Evolutionary conservation across 164 flowering plant species (phyloP).

Genomic region (Umbilicus rupestris): DNA sequence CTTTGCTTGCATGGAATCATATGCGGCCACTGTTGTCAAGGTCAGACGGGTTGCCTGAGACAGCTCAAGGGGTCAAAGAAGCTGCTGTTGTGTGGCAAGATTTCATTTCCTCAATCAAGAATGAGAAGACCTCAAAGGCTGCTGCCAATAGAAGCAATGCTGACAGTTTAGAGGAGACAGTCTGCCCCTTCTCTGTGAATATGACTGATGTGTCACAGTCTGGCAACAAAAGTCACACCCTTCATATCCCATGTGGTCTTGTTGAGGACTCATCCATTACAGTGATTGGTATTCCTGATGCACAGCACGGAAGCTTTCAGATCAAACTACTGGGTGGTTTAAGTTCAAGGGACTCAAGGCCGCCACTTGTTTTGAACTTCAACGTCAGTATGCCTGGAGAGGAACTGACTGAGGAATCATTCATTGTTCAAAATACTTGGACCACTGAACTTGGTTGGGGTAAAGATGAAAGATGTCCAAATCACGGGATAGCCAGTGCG

Average conservation of each 20-base stretch:
- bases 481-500: slow-evolving; percentile 26
- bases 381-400: slow-evolving; percentile 56
- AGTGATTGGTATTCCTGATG: slow-evolving; percentile 60
- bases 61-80: slow-evolving; percentile 72
- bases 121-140: slow-evolving; percentile 23
- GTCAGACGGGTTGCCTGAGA: slow-evolving; percentile 67
- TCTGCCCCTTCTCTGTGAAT: slow-evolving; percentile 49
- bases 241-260: slow-evolving; percentile 78
- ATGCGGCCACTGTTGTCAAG: slow-evolving; percentile 52
- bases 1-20: slow-evolving; percentile 48
- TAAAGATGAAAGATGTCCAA: slow-evolving; percentile 62
- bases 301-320: slow-evolving; percentile 37
- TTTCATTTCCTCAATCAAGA: slow-evolving; percentile 30
- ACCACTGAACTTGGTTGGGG: slow-evolving; percentile 69
- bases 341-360: slow-evolving; percentile 32
- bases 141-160: slow-evolving; percentile 3
- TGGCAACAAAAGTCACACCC: slow-evolving; percentile 20
- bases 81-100: slow-evolving; percentile 68
- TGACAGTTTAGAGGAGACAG: slow-evolving; percentile 14
- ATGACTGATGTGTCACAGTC: slow-evolving; percentile 14
- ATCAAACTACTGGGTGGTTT: slow-evolving; percentile 48
- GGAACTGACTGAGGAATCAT: slow-evolving; percentile 45
- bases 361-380: slow-evolving; percentile 53
- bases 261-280: slow-evolving; percentile 76
- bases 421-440: slow-evolving; percentile 74